Base-by-base conservation (phyloP, 176 grass and related monocot genomes). In the Melocanna baccifera region DNA sequence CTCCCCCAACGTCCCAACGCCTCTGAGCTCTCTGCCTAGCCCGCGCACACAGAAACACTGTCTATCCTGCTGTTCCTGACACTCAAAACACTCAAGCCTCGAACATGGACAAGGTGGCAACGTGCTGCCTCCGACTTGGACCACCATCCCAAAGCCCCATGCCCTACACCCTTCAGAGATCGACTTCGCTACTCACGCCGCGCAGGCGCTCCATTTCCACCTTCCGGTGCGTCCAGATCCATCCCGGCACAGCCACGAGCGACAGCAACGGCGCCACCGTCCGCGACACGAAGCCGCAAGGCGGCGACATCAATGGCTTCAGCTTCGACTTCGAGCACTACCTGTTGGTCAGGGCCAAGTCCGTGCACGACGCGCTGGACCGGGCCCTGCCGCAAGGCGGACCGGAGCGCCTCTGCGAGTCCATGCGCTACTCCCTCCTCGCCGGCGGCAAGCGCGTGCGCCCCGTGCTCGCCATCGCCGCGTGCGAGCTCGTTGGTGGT, bases 351-450 rank as follows among this genome's bases (percentile, higher is more conserved):
- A 85, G 73, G 9, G 85, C 81, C 48, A 53, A 5, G 59, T 10
- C 67, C 12, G 85, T 90, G 78, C 30, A 93, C 76, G 66, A 59
- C 15, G 85, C 91, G 30, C 82, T 93, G 28, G 91, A 90, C 71
- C 20, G 13, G 3, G 85, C 88, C 6, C 14, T 93, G 43, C 58
- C 67, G 1, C 32, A 62, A 0, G 16, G 57, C 19, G 26, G 55
- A 36, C 81, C 91, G 0, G 37, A 50, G 4, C 26, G 3, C 11
- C 72, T 90, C 40, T 7, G 10, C 56, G 55, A 78, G 65, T 81
- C 91, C 47, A 93, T 90, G 88, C 91, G 88, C 67, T 82, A 93
- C 75, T 93, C 91, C 40, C 58, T 90, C 30, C 91, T 90, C 78
- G 88, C 71, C 8, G 81, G 88, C 23, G 91, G 91, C 50, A 93